Evolutionary conservation across 805 yeast genomes (phyloP), one percentile per base, ranked within the genome.

Genomic region (Vanderwaltozyma yarrowii): DNA sequence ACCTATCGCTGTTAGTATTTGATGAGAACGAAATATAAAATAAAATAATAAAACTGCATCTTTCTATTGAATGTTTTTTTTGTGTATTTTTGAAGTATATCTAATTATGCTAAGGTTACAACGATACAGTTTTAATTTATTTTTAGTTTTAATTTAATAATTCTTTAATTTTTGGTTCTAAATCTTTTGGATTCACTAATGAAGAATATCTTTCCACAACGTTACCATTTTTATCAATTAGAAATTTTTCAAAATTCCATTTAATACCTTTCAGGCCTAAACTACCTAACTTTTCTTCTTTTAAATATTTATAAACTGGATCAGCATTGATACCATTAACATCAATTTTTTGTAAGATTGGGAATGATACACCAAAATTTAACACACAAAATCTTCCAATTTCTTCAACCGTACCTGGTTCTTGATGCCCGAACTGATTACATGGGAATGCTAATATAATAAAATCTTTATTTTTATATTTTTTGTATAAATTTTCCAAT

Each of bases 361-460:
- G 96, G 79, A 92, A 89, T 14, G 81, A 67, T 30, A 89, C 96
- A 38, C 96, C 96, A 59, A 78, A 92, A 67, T 85, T 87, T 52
- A 77, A 32, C 32, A 73, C 62, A 62, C 96, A 87, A 65, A 81
- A 82, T 33, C 69, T 60, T 16, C 75, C 77, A 46, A 85, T 84
- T 52, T 82, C 87, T 40, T 76, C 72, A 36, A 73, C 76, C 3
- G 73, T 54, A 3, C 78, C 78, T 48, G 92, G 80, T 19, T 88
- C 84, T 67, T 92, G 81, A 50, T 73, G 65, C 18, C 81, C 88
- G 57, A 87, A 87, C 58, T 86, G 95, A 64, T 85, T 83, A 62
- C 95, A 84, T 24, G 96, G 96, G 71, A 87, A 86, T 0, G 87
- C 96, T 26, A 87, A 46, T 20, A 87, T 69, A 32, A 64, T 75